Evolutionary conservation across 257 asterid genomes (phyloP).

Genomic region (Datura wrightii): DNA sequence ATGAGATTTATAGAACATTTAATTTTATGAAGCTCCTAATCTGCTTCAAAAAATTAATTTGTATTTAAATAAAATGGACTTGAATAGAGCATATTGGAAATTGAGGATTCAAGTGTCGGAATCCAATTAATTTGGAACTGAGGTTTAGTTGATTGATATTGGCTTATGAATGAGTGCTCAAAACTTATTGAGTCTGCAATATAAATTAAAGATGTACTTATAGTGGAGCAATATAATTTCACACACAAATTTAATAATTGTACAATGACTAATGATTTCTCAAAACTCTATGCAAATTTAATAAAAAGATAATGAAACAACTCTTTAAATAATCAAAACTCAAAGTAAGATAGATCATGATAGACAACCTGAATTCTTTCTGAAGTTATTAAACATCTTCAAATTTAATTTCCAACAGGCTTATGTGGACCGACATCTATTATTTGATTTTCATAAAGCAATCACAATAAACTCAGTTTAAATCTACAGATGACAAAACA

Average conservation of each 20-base stretch:
- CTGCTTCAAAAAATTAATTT: slow-evolving; percentile 6
- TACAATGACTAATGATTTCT: neutral
- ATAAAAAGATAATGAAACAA: neutral
- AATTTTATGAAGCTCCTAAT: slow-evolving; percentile 11
- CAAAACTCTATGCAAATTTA: neutral
- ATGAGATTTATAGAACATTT: slow-evolving; percentile 1
- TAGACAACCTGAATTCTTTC: too few relatives aligned
- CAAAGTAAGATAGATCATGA: too few relatives aligned
- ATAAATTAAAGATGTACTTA: neutral
- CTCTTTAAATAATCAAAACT: too few relatives aligned
- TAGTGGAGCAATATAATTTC: neutral
- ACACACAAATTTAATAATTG: neutral
- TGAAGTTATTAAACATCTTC: too few relatives aligned
- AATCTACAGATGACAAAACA: too few relatives aligned
- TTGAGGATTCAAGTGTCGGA: slow-evolving; percentile 17
- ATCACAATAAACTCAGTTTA: too few relatives aligned
- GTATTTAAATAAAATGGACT: slow-evolving; percentile 3
- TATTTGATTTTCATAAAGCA: too few relatives aligned
- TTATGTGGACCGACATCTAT: too few relatives aligned
- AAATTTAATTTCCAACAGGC: too few relatives aligned
- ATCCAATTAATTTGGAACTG: neutral
- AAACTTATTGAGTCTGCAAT: slow-evolving; percentile 60
- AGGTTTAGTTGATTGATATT: slow-evolving; percentile 5
- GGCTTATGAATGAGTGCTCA: slow-evolving; percentile 46
- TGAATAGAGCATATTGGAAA: neutral